Evolutionary conservation across 257 asterid genomes (phyloP), one percentile per base, ranked within the genome.

Genomic region (Misopates orontium): DNA sequence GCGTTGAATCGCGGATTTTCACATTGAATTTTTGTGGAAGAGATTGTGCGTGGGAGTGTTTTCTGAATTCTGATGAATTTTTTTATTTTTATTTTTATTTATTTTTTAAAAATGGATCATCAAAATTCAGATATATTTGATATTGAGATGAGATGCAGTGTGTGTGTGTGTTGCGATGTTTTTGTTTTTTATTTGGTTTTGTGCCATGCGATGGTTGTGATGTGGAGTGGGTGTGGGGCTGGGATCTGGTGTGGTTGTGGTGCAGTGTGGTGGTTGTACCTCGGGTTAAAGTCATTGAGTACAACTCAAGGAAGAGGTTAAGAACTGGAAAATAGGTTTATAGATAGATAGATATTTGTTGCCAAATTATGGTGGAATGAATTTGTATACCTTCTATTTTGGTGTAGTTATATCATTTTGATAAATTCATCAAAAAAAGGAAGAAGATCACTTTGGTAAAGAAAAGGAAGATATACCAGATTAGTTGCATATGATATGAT

Each of bases 141-240:
- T n/a, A n/a, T n/a, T n/a, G n/a, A n/a, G n/a, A n/a, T 72, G 60
- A 54, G 71, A 69, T 55, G 75, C 72, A 68, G 80, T n/a, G n/a
- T n/a, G n/a, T n/a, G n/a, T n/a, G n/a, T n/a, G n/a, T n/a, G n/a
- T 73, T 59, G 68, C 68, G 47, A 63, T 72, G 70, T 53, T 53
- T 55, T 52, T 18, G 44, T 48, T 60, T 31, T 42, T 31, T 16
- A 31, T 22, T 28, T 17, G 60, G 74, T 62, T 53, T 66, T 66
- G 79, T 49, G 69, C 71, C 71, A 40, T 52, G 62, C 39, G 62
- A 47, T 36, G 62, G 31, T 18, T 59, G 67, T 53, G 59, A 63
- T 48, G 71, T 32, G 52, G 66, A 70, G 74, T 21, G 25, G 1
- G 1, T 28, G 28, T 39, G 63, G 28, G 47, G 63, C 52, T 58